Percentiles rank a stretch among this genome's conserved stretches.
These are phyloP conservation scores for Saussurea involucrata DNA, from an alignment of 129 eudicot species.

Conservation along the genomic window DNA sequence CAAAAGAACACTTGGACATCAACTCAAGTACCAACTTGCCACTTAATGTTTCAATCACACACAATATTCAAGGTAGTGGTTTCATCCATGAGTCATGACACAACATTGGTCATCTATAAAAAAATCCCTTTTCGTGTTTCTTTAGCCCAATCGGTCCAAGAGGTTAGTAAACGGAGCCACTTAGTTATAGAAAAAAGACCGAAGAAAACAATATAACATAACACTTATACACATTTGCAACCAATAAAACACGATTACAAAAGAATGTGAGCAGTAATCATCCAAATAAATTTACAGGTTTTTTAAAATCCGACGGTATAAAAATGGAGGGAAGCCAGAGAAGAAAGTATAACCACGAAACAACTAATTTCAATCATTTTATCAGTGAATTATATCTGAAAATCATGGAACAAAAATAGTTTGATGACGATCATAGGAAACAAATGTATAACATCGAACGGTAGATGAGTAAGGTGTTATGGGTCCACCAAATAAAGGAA, in stretches of 20 bases:
- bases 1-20: too few species aligned
- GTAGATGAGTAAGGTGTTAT: background rate
- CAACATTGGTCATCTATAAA: background rate
- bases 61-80: too few species aligned
- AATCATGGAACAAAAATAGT: background rate
- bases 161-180: background rate
- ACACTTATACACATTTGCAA: background rate
- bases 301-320: background rate
- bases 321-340: background rate
- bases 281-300: background rate
- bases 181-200: background rate
- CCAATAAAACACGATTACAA: background rate
- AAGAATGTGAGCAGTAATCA: background rate
- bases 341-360: background rate
- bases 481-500: conserved; percentile 16
- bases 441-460: background rate
- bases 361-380: background rate
- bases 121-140: background rate
- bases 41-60: too few species aligned
- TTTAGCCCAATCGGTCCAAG: background rate
- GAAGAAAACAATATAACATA: background rate
- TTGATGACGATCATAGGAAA: background rate
- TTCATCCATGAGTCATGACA: too few species aligned
- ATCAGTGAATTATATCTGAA: background rate
- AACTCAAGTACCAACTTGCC: too few species aligned